Evolutionary conservation across 2,329 filamentous ascomycete species (phyloP).

Genomic region (Diplodia intermedia): DNA sequence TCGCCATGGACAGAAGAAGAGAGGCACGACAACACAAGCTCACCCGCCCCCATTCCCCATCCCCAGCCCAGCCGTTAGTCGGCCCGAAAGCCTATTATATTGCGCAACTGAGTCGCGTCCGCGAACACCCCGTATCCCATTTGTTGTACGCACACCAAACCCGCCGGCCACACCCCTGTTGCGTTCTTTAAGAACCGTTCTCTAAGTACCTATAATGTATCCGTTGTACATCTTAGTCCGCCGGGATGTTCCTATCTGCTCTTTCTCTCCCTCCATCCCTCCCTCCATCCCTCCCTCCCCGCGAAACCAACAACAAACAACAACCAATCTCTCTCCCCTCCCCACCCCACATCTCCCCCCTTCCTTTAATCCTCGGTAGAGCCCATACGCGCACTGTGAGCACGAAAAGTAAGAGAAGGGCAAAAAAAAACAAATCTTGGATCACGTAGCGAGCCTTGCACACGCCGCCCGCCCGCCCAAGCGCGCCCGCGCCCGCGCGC

Average conservation of each 20-base stretch:
- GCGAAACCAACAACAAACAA: too few species aligned
- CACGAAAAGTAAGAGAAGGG: not conserved
- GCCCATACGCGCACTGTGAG: not conserved
- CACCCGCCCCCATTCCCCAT: too few species aligned
- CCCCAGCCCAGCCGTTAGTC: not conserved
- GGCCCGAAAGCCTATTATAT: conserved; percentile 16
- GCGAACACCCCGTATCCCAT: not conserved
- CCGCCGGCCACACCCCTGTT: not conserved
- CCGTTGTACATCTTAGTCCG: not conserved
- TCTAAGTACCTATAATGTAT: not conserved
- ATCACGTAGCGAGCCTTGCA: not conserved
- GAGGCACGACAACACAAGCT: too few species aligned
- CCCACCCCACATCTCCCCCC: too few species aligned
- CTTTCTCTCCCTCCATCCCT: not conserved
- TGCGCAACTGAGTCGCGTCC: conserved; percentile 6
- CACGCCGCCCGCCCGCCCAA: not conserved
- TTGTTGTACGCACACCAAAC: too few species aligned
- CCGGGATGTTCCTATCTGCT: not conserved
- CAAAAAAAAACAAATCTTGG: not conserved
- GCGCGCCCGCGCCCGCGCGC: too few species aligned
- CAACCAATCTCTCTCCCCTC: too few species aligned
- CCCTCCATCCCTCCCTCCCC: too few species aligned
- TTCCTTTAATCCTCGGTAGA: not conserved
- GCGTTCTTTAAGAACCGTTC: not conserved
- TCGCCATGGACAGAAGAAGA: too few species aligned